A percentile compares a stretch with the other conserved stretches of the same genome.
phyloP scores from a whole-genome alignment of 768 basidiomycete genomes.

The Suillus lakei region DNA sequence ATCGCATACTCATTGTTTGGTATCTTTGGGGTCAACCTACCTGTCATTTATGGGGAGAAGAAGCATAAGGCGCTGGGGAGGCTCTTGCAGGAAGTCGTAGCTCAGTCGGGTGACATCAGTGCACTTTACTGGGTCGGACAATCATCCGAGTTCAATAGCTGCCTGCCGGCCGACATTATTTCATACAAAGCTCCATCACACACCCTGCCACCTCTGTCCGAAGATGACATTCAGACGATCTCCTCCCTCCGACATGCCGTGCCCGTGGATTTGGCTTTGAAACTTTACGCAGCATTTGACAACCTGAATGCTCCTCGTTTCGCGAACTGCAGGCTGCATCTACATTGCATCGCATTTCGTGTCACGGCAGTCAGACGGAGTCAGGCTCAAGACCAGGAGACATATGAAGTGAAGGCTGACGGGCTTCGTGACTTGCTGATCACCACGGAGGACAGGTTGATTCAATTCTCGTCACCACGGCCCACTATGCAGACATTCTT shows the following conservation, averaged over 20 bases:
- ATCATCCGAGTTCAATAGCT: conserved; percentile 1
- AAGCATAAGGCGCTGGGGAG: neutral
- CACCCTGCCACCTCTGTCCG: neutral
- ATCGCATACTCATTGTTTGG: neutral
- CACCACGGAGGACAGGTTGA: neutral
- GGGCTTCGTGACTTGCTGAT: neutral
- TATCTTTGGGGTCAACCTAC: neutral
- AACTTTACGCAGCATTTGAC: neutral
- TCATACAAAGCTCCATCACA: neutral
- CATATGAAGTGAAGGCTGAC: neutral
- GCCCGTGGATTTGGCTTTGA: neutral
- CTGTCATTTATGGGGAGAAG: neutral
- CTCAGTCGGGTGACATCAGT: neutral
- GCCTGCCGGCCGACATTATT: neutral
- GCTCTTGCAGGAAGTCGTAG: neutral
- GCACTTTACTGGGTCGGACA: neutral
- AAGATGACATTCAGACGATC: neutral
- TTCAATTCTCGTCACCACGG: neutral
- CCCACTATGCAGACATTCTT: neutral
- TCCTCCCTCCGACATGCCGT: neutral
- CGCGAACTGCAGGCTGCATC: neutral
- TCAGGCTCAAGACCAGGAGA: neutral
- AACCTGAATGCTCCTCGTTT: neutral
- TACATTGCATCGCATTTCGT: neutral
- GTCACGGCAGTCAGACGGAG: neutral